phyloP scores from a whole-genome alignment of 2,329 filamentous ascomycete genomes.

The Ceratocystis variospora region DNA sequence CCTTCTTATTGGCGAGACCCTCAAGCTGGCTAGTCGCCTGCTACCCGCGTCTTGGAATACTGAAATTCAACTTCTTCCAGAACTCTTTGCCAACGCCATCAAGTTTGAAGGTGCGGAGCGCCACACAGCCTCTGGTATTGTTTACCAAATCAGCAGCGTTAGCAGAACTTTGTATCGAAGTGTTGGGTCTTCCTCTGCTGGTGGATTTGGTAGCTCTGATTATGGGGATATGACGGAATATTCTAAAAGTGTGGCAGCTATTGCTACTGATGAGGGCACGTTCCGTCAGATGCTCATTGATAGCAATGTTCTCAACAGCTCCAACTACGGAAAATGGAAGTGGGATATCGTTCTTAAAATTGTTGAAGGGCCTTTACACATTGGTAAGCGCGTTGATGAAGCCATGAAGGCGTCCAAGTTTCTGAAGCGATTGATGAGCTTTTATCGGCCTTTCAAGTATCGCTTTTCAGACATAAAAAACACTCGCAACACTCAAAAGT shows the following conservation, averaged over 20 bases:
- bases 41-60: slow-evolving; percentile 71
- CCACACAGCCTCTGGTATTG: slow-evolving; percentile 72
- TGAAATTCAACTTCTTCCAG: slow-evolving; percentile 73
- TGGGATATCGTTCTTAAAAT: slow-evolving; percentile 87
- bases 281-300: slow-evolving; percentile 56
- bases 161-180: slow-evolving; percentile 84
- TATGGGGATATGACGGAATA: slow-evolving; percentile 40
- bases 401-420: slow-evolving; percentile 93
- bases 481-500: slow-evolving; percentile 85
- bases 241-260: slow-evolving; percentile 27
- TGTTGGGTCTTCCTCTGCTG: slow-evolving; percentile 25
- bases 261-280: slow-evolving; percentile 40
- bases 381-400: slow-evolving; percentile 83
- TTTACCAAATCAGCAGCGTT: slow-evolving; percentile 96
- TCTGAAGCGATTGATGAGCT: slow-evolving; percentile 84
- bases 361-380: slow-evolving; percentile 83
- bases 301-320: slow-evolving; percentile 73
- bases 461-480: slow-evolving; percentile 83
- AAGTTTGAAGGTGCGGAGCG: slow-evolving; percentile 57
- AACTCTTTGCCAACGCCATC: slow-evolving; percentile 65
- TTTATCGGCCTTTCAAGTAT: slow-evolving; percentile 94
- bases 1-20: slow-evolving; percentile 74
- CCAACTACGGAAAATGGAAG: slow-evolving; percentile 91
- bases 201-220: slow-evolving; percentile 20
- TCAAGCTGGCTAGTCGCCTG: slow-evolving; percentile 77